Base-by-base conservation (phyloP, 768 basidiomycete genomes). In the Amanita thiersii region DNA sequence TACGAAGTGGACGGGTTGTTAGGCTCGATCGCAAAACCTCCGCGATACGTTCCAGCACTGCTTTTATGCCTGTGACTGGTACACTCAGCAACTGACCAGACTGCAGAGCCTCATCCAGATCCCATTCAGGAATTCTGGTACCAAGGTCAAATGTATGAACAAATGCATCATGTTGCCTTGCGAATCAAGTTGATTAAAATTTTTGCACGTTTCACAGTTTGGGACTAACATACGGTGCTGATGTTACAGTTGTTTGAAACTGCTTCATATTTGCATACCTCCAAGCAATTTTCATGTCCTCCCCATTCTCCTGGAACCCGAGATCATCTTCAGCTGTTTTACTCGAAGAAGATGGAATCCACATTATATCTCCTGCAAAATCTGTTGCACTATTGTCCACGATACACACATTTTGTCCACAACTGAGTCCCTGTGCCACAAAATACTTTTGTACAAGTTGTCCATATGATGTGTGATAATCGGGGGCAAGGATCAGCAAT, bases 281-380 rank as follows among this genome's bases (percentile, higher is more conserved):
- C 88, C 96, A 99, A 21, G 96, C 96, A 52, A 99, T 98, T 65
- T 86, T 94, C 49, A 93, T 85, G 52, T 79, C 80, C 19, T 77
- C 69, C 30, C 64, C 72, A 19, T 61, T 61, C 9, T 62, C 61
- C 12, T 63, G 66, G 2, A 57, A 53, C 20, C 51, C 56, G n/a
- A 39, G 39, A 5, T 50, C 49, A 18, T 51, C 49, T 43, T 73
- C 66, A 21, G 59, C 71, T 30, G 58, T 64, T 2, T 61, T 59
- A 20, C 55, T 54, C 15, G 68, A 11, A 7, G 26, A 61, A 18
- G 66, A 65, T 17, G 81, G 72, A 37, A 69, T 58, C 90, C 91
- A 96, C 86, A 96, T 92, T 54, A 85, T 77, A 37, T 78, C 81
- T 48, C 69, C 66, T 12, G 79, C 72, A 50, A 93, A 73, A 5